These are phyloP conservation scores for Gnomoniopsis smithogilvyi DNA, from an alignment of 2,329 filamentous ascomycete genomes.

Conservation along the genomic window DNA sequence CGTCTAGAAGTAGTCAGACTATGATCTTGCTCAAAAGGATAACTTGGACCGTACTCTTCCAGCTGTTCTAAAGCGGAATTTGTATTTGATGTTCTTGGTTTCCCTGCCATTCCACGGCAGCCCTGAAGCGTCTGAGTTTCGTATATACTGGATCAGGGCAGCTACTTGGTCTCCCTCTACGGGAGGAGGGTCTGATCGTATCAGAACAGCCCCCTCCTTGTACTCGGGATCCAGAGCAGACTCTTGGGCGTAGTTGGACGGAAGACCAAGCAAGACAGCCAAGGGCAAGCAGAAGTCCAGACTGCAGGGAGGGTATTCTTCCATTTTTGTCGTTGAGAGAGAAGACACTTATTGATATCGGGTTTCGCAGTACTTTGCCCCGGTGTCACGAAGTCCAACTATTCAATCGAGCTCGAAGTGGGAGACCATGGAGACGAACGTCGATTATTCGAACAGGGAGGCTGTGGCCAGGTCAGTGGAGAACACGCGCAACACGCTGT, in stretches of 20 bases:
- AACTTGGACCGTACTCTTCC: constrained; percentile 68
- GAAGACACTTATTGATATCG: background rate
- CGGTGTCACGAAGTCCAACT: background rate
- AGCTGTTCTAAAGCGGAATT: constrained; percentile 69
- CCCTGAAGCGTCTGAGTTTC: constrained; percentile 60
- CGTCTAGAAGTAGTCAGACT: constrained; percentile 39
- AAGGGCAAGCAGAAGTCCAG: constrained; percentile 85
- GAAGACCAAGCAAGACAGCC: constrained; percentile 76
- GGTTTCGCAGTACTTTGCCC: background rate
- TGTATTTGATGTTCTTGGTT: constrained; percentile 42
- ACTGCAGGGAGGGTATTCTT: constrained; percentile 76
- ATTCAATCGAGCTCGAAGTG: background rate
- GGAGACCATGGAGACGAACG: background rate
- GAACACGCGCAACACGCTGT: background rate
- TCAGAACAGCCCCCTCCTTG: constrained; percentile 55
- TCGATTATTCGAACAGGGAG: background rate
- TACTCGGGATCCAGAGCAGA: constrained; percentile 47
- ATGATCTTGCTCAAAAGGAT: background rate
- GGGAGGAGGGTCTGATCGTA: constrained; percentile 68
- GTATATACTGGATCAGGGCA: constrained; percentile 63
- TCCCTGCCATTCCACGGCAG: constrained; percentile 66
- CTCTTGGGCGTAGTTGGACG: constrained; percentile 35
- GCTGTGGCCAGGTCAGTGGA: background rate
- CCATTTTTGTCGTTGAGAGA: constrained; percentile 50
- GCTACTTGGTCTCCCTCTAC: constrained; percentile 64